These are phyloP conservation scores for Leptomonas pyrrhocoris DNA, from an alignment of 208 protist species.

Conservation along the genomic window DNA sequence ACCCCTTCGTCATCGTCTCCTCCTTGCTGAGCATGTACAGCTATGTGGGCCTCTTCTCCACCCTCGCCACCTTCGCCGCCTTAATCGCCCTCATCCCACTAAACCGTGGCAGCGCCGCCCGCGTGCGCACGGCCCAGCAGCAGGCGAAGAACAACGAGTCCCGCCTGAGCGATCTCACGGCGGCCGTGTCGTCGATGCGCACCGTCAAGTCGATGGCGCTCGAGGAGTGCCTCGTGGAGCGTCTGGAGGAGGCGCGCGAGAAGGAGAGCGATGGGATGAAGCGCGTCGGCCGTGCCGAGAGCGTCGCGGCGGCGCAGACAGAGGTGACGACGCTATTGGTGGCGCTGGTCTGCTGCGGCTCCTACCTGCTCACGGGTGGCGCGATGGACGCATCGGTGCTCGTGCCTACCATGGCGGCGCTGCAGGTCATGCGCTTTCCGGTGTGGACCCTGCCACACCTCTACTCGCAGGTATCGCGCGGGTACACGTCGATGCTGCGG, in stretches of 20 bases:
- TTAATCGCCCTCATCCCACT: slow-evolving; percentile 61
- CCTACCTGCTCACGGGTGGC: slow-evolving; percentile 59
- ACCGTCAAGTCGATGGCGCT: slow-evolving; percentile 77
- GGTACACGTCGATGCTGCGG: slow-evolving; percentile 60
- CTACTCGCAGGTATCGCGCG: slow-evolving; percentile 58
- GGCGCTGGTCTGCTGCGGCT: slow-evolving; percentile 62
- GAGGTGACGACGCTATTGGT: slow-evolving; percentile 69
- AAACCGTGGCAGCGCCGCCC: slow-evolving; percentile 47
- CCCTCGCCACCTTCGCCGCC: slow-evolving; percentile 52
- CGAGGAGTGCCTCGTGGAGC: slow-evolving; percentile 46
- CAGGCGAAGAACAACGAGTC: slow-evolving; percentile 48
- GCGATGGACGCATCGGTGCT: slow-evolving; percentile 66
- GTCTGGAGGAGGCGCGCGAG: slow-evolving; percentile 43
- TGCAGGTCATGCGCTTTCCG: slow-evolving; percentile 76
- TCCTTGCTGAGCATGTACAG: slow-evolving; percentile 70
- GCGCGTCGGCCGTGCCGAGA: slow-evolving; percentile 43
- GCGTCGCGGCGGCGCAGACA: slow-evolving; percentile 51
- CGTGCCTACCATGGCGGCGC: slow-evolving; percentile 71
- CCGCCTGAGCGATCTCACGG: slow-evolving; percentile 63
- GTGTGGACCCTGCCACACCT: slow-evolving; percentile 68
- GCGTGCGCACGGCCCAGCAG: slow-evolving; percentile 62
- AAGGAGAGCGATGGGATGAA: slow-evolving; percentile 55
- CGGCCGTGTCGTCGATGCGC: slow-evolving; percentile 68
- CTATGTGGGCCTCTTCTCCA: slow-evolving; percentile 68
- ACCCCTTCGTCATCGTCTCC: slow-evolving; percentile 62